Conservation (phyloP, 768 basidiomycete genomes). For the Coprinopsis cinerea region DNA sequence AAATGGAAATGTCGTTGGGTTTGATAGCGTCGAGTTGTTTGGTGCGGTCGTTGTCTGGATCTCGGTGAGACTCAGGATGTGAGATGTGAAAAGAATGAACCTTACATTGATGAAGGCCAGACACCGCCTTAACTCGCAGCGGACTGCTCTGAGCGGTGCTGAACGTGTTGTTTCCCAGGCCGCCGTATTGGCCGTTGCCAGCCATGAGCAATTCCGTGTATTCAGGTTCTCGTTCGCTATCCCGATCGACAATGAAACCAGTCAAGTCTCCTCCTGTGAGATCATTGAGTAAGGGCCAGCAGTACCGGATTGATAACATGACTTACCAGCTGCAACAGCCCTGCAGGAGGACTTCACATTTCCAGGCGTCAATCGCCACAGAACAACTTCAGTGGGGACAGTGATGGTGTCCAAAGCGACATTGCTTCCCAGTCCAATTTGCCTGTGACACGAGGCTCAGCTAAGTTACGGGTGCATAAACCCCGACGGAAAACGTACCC, state of each 20-base stretch:
- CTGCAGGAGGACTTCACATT: slow-evolving; percentile 55
- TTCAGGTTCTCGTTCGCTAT: slow-evolving; percentile 18
- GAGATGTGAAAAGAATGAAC: slow-evolving; percentile 5
- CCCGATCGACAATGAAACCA: slow-evolving; percentile 67
- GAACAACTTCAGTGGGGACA: slow-evolving; percentile 81
- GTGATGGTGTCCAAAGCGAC: slow-evolving; percentile 61
- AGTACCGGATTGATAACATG: neutral
- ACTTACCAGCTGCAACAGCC: slow-evolving; percentile 57
- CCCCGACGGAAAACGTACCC: slow-evolving; percentile 55
- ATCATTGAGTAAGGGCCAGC: neutral
- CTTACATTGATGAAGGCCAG: slow-evolving; percentile 84
- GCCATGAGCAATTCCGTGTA: slow-evolving; percentile 56
- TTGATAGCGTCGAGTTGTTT: slow-evolving; percentile 57
- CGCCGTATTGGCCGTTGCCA: slow-evolving; percentile 82
- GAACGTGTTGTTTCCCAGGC: slow-evolving; percentile 62
- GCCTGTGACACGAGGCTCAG: slow-evolving; percentile 35
- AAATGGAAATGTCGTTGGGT: slow-evolving; percentile 59
- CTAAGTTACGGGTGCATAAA: neutral
- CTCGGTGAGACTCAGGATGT: slow-evolving; percentile 2
- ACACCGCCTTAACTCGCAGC: slow-evolving; percentile 69
- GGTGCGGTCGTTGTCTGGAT: slow-evolving; percentile 58
- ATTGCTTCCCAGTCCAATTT: slow-evolving; percentile 71
- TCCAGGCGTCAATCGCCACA: slow-evolving; percentile 50
- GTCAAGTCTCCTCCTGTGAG: slow-evolving; percentile 65
- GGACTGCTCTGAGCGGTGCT: slow-evolving; percentile 70